These are phyloP conservation scores for Aspergillus viridinutans DNA, from an alignment of 2,329 filamentous ascomycete genomes.

Conservation along the genomic window DNA sequence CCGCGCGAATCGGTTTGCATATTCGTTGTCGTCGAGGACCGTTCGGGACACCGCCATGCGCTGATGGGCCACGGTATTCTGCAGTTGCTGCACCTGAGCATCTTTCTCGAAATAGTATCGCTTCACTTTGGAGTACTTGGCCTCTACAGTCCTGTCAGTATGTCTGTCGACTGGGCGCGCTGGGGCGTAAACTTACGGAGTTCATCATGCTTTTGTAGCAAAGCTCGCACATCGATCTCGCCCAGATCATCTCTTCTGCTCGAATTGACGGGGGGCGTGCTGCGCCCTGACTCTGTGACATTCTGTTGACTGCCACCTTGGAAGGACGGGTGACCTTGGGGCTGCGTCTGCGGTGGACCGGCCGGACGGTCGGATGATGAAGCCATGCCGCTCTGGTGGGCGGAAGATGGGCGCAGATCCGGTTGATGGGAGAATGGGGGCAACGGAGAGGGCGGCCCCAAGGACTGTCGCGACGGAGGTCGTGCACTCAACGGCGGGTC, in stretches of 20 bases:
- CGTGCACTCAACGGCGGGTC: slow-evolving; percentile 10
- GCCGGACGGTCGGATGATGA: slow-evolving; percentile 13
- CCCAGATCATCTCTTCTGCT: slow-evolving; percentile 30
- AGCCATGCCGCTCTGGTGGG: slow-evolving; percentile 15
- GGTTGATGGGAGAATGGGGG: slow-evolving; percentile 9
- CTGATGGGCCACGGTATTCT: slow-evolving; percentile 96
- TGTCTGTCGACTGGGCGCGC: neutral
- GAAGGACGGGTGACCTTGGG: neutral
- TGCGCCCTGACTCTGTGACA: slow-evolving; percentile 42
- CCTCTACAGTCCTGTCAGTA: slow-evolving; percentile 53
- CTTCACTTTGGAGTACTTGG: slow-evolving; percentile 98
- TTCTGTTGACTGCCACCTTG: slow-evolving; percentile 11
- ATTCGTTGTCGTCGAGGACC: slow-evolving; percentile 92
- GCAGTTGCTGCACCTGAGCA: slow-evolving; percentile 84
- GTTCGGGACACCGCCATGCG: slow-evolving; percentile 91
- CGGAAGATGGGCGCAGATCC: slow-evolving; percentile 1
- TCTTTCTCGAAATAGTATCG: slow-evolving; percentile 93
- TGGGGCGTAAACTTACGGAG: slow-evolving; percentile 35
- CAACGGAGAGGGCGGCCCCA: slow-evolving; percentile 19
- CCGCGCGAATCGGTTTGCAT: slow-evolving; percentile 80
- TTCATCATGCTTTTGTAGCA: slow-evolving; percentile 43
- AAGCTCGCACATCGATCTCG: slow-evolving; percentile 43
- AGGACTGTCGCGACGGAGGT: slow-evolving; percentile 18
- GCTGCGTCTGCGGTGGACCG: slow-evolving; percentile 7
- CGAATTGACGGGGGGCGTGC: slow-evolving; percentile 37